Evolutionary conservation across 2,329 filamentous ascomycete species (phyloP).

Genomic region (Pseudogymnoascus sp.): DNA sequence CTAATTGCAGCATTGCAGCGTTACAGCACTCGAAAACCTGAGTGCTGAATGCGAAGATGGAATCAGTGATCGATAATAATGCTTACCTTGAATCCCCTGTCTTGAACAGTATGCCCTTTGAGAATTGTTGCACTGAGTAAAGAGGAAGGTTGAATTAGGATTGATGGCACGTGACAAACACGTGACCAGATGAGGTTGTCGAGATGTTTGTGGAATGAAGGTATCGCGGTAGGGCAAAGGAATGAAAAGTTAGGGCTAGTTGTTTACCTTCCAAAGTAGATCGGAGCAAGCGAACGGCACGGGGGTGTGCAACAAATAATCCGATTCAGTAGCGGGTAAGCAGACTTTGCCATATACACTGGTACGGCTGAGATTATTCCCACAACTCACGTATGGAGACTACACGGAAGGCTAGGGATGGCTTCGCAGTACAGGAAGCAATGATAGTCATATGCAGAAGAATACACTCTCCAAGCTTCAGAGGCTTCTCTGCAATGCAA

Average conservation of each 20-base stretch:
- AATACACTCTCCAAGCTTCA: neutral
- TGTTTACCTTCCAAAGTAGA: neutral
- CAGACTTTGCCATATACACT: neutral
- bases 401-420: neutral
- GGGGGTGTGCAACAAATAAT: neutral
- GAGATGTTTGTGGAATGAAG: neutral
- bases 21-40: neutral
- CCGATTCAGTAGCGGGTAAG: neutral
- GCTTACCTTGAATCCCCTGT: slow-evolving; percentile 1
- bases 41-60: neutral
- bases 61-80: neutral
- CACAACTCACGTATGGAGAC: neutral
- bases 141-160: neutral
- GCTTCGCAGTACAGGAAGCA: neutral
- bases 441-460: neutral
- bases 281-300: neutral
- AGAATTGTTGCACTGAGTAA: neutral
- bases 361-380: neutral
- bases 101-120: neutral
- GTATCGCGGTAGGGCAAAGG: neutral
- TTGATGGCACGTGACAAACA: slow-evolving; percentile 3
- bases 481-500: neutral
- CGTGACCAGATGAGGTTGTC: neutral
- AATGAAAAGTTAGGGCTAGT: neutral
- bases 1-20: neutral